Evolutionary conservation across 1,284 basidiomycete genomes (phyloP).

Genomic region (Kwoniella shivajii): DNA sequence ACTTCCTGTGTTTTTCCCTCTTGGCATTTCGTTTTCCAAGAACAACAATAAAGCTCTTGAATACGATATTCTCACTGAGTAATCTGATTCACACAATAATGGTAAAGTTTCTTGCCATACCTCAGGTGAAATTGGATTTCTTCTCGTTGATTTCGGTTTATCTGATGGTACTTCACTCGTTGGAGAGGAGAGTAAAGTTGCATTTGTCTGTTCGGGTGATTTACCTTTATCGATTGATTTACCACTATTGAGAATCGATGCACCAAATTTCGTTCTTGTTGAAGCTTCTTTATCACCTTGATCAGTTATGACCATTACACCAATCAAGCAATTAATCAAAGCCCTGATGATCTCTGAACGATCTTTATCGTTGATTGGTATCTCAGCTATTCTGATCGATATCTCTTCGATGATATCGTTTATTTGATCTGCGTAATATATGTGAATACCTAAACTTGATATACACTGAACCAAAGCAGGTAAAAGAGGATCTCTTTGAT

Average conservation of each 20-base stretch:
- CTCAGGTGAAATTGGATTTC: constrained; percentile 75
- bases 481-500: constrained; percentile 69
- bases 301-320: constrained; percentile 42
- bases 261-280: too few species aligned
- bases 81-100: constrained; percentile 74
- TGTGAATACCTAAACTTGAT: constrained; percentile 74
- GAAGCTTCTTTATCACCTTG: constrained; percentile 42
- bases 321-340: constrained; percentile 43
- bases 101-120: constrained; percentile 86
- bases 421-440: constrained; percentile 96
- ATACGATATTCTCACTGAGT: constrained; percentile 74
- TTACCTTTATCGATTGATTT: constrained; percentile 1
- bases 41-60: constrained; percentile 71
- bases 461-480: constrained; percentile 76
- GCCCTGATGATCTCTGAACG: constrained; percentile 69
- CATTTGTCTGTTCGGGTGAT: too few species aligned
- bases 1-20: constrained; percentile 10
- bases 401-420: constrained; percentile 88
- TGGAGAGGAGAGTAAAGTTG: not conserved
- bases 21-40: constrained; percentile 70
- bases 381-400: constrained; percentile 66
- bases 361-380: constrained; percentile 55
- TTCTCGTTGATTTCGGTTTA: constrained; percentile 50
- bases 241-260: too few species aligned
- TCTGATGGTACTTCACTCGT: not conserved